Percentiles rank a stretch among this genome's conserved stretches.
Evolutionary conservation across 345 rosid genomes (phyloP).

Genomic region (Brassica napus): Da-Ae NC_063443.1:14278001-14278500

Average conservation of each 20-base stretch:
- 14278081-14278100: constrained; percentile 66
- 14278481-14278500: constrained; percentile 16
- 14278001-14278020: constrained; percentile 58
- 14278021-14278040: constrained; percentile 52
- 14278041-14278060: constrained; percentile 69
- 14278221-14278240: constrained; percentile 54
- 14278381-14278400: neutral
- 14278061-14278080: constrained; percentile 64
- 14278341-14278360: constrained; percentile 61
- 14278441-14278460: constrained; percentile 10
- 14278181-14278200: constrained; percentile 62
- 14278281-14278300: constrained; percentile 89
- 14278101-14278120: constrained; percentile 63
- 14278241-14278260: constrained; percentile 64
- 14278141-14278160: constrained; percentile 82
- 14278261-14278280: constrained; percentile 70
- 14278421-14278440: constrained; percentile 6
- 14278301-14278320: constrained; percentile 64
- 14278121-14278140: constrained; percentile 70
- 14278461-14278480: neutral
- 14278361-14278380: constrained; percentile 50
- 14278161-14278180: constrained; percentile 67
- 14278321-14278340: constrained; percentile 46
- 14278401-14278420: neutral
- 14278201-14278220: constrained; percentile 64